These are phyloP conservation scores for Zymoseptoria crescenta DNA, from an alignment of 2,329 filamentous ascomycete genomes.

Conservation along the genomic window DNA sequence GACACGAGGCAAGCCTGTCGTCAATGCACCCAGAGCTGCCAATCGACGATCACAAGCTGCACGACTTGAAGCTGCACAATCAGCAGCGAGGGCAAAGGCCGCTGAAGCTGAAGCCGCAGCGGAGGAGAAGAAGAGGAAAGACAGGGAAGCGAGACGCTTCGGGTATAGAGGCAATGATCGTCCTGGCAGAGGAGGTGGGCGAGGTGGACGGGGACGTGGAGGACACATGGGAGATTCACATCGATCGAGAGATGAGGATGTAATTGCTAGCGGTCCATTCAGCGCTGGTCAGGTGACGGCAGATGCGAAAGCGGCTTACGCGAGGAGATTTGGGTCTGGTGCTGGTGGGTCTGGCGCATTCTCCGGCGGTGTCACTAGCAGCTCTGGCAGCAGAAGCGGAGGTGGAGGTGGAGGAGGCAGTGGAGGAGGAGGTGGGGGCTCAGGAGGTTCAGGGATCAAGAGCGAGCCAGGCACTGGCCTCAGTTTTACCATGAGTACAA, in stretches of 20 bases:
- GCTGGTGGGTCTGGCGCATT: conserved; percentile 5
- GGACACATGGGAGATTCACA: conserved; percentile 35
- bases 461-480: conserved; percentile 20
- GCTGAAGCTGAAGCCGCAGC: conserved; percentile 18
- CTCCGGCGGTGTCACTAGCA: conserved; percentile 1
- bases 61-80: conserved; percentile 36
- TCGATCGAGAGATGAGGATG: conserved; percentile 13
- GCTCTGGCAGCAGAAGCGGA: neutral
- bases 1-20: conserved; percentile 10
- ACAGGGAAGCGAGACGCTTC: conserved; percentile 20
- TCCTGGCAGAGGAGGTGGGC: conserved; percentile 21
- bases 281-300: conserved; percentile 26
- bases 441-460: conserved; percentile 27
- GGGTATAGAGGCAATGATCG: conserved; percentile 20
- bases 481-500: conserved; percentile 15
- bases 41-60: conserved; percentile 39
- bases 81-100: conserved; percentile 26
- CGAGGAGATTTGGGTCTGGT: neutral
- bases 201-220: conserved; percentile 31
- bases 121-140: conserved; percentile 20
- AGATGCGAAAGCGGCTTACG: conserved; percentile 4
- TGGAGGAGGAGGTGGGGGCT: conserved; percentile 14
- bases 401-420: conserved; percentile 16
- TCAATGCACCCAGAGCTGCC: conserved; percentile 28
- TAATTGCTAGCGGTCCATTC: conserved; percentile 36